These are phyloP conservation scores for Sporisorium reilianum DNA, from an alignment of 1,284 basidiomycete genomes.

Conservation along the genomic window DNA sequence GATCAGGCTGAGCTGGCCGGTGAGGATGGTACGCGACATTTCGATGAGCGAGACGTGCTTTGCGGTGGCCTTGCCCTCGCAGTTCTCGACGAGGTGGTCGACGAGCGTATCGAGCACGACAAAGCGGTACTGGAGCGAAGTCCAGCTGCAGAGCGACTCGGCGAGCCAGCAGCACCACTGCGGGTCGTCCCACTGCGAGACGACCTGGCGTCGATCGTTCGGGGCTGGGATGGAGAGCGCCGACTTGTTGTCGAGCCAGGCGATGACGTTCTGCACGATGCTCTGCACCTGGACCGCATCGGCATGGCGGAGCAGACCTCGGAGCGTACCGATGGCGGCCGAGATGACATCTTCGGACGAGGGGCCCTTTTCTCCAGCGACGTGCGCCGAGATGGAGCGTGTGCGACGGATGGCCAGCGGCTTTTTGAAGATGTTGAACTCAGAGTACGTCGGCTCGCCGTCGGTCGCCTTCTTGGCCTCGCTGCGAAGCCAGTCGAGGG, in stretches of 20 bases:
- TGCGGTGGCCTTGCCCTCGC: conserved; percentile 74
- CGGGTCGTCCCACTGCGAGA: conserved; percentile 77
- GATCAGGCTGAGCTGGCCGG: conserved; percentile 83
- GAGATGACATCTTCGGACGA: conserved; percentile 79
- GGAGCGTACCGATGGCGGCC: conserved; percentile 79
- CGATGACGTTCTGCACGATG: conserved; percentile 77
- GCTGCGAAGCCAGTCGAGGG: conserved; percentile 76
- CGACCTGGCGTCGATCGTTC: conserved; percentile 26
- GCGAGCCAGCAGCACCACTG: conserved; percentile 86
- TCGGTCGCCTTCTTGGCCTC: conserved; percentile 78
- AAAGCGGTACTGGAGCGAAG: conserved; percentile 91
- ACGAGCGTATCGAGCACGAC: conserved; percentile 86
- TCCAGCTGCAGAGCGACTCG: conserved; percentile 81
- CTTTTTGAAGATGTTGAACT: conserved; percentile 79
- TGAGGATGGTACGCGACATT: conserved; percentile 85
- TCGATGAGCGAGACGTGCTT: conserved; percentile 80
- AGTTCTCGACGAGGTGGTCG: conserved; percentile 80
- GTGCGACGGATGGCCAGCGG: conserved; percentile 83
- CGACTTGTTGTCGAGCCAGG: conserved; percentile 60
- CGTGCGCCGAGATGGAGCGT: conserved; percentile 85
- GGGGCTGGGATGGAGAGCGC: conserved; percentile 24
- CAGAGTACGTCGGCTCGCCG: conserved; percentile 75
- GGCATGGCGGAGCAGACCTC: conserved; percentile 80
- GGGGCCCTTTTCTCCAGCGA: conserved; percentile 88
- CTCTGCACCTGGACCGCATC: conserved; percentile 80